Percentiles rank a stretch among this genome's conserved stretches.
Conservation (phyloP, 257 asterid species). For the Salvia hispanica region DNA sequence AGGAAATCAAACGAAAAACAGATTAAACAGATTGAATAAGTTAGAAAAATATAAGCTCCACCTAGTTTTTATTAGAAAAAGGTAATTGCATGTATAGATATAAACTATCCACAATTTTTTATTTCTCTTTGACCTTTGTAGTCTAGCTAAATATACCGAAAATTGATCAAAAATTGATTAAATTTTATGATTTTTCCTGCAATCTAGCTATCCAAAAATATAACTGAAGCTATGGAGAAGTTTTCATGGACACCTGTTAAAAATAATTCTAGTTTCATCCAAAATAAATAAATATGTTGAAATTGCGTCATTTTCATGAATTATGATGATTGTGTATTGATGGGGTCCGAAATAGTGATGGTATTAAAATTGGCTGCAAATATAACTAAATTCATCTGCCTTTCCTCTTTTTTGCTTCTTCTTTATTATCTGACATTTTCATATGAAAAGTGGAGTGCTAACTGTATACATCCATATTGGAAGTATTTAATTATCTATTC, state of each 20-base stretch:
- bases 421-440: constrained; percentile 7
- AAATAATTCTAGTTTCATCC: neutral
- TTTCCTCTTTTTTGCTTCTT: constrained; percentile 4
- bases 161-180: too few species aligned
- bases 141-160: too few species aligned
- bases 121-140: too few species aligned
- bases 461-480: constrained; percentile 32
- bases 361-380: constrained; percentile 20
- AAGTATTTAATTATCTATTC: neutral
- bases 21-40: too few species aligned
- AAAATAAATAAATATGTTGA: constrained; percentile 1
- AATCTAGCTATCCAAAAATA: too few species aligned
- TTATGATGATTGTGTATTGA: constrained; percentile 29
- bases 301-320: constrained; percentile 17
- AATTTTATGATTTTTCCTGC: too few species aligned
- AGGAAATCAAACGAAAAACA: too few species aligned
- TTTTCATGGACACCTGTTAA: neutral
- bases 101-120: too few species aligned
- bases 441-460: neutral
- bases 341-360: constrained; percentile 16
- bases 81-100: too few species aligned
- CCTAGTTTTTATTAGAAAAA: too few species aligned
- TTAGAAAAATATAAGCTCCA: too few species aligned
- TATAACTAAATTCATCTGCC: constrained; percentile 27
- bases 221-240: neutral